Conservation (phyloP, 495 filamentous ascomycete species). For the Neurospora sp. region DNA sequence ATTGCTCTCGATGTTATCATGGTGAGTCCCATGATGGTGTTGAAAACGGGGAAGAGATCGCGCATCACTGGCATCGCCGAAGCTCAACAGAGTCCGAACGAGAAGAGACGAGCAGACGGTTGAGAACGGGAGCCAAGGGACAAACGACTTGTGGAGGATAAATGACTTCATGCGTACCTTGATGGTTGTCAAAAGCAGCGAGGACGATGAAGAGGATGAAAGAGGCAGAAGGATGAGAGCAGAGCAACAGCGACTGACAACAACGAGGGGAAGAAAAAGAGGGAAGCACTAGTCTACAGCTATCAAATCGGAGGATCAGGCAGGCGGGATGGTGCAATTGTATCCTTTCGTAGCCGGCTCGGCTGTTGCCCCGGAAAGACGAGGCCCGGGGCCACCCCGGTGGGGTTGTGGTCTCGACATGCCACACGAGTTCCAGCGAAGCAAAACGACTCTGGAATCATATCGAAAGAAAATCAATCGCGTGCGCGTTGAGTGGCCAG, state of each 20-base stretch:
- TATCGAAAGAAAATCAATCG: not conserved
- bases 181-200: slow-evolving; percentile 6
- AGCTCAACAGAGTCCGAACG: not conserved
- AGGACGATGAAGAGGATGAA: slow-evolving; percentile 9
- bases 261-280: not conserved
- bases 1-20: not conserved
- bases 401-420: not conserved
- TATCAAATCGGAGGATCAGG: not conserved
- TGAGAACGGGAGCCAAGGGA: slow-evolving; percentile 13
- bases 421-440: not conserved
- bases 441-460: not conserved
- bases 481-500: not conserved
- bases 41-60: slow-evolving; percentile 26
- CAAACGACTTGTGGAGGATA: slow-evolving; percentile 4
- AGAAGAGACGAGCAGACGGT: not conserved
- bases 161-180: not conserved
- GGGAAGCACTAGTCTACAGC: not conserved
- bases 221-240: slow-evolving; percentile 11
- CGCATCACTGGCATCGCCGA: not conserved
- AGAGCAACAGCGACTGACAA: slow-evolving; percentile 1
- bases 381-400: not conserved
- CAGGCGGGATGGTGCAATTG: not conserved
- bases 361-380: not conserved
- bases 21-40: not conserved
- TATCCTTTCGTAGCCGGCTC: not conserved